These are phyloP conservation scores for Calocybe gangraenosa DNA, from an alignment of 768 basidiomycete genomes.

Conservation along the genomic window DNA sequence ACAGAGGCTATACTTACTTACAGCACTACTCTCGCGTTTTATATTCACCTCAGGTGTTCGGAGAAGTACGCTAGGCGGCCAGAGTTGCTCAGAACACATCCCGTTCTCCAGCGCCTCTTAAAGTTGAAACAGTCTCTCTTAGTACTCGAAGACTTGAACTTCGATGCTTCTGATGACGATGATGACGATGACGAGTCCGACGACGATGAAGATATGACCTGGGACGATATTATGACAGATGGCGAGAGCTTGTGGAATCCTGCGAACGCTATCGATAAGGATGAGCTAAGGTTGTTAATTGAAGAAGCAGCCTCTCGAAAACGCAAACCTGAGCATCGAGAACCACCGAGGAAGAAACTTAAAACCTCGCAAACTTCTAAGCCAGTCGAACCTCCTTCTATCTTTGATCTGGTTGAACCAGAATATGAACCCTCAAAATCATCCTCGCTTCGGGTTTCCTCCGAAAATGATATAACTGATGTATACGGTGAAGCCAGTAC, in stretches of 20 bases:
- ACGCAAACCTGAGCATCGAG: conserved; percentile 23
- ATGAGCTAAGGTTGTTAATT: conserved; percentile 55
- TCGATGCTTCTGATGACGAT: conserved; percentile 41
- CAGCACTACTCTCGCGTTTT: conserved; percentile 86
- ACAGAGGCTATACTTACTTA: conserved; percentile 89
- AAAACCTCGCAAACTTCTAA: conserved; percentile 40
- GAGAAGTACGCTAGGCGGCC: conserved; percentile 60
- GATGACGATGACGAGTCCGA: conserved; percentile 44
- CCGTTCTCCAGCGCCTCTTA: conserved; percentile 73
- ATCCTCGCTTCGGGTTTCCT: conserved; percentile 21
- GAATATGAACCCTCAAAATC: conserved; percentile 31
- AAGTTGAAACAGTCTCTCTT: conserved; percentile 78
- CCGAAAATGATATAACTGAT: conserved; percentile 28
- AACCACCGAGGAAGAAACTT: conserved; percentile 61
- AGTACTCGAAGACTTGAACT: conserved; percentile 83
- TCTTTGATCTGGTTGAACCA: conserved; percentile 82
- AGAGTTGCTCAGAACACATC: conserved; percentile 60
- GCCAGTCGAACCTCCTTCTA: conserved; percentile 25
- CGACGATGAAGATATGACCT: conserved; percentile 25
- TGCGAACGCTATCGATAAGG: conserved; percentile 31
- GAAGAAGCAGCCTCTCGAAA: conserved; percentile 38
- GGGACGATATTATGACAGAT: conserved; percentile 34
- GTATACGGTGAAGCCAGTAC: conserved; percentile 73
- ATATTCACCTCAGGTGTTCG: conserved; percentile 78
- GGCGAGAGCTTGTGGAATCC: conserved; percentile 41